Percentiles rank a stretch among this genome's conserved stretches.
Evolutionary conservation across 495 filamentous ascomycete species (phyloP).

Genomic region (Penicillium crystallinum): DNA sequence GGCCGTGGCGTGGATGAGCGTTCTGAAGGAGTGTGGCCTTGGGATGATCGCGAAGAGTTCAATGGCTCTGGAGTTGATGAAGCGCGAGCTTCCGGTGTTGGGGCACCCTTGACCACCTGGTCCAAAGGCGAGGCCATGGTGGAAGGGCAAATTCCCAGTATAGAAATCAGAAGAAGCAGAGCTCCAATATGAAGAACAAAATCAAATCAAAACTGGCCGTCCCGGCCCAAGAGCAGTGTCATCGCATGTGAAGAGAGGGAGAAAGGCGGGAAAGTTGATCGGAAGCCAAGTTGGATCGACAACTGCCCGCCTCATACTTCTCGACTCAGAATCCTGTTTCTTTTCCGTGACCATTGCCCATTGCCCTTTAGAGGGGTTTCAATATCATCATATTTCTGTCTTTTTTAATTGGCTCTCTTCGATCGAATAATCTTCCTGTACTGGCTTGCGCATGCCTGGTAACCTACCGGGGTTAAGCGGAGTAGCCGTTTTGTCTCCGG

Average conservation of each 20-base stretch:
- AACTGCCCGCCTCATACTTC: constrained; percentile 10
- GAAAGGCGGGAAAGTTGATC: constrained; percentile 15
- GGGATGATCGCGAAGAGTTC: constrained; percentile 14
- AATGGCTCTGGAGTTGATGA: constrained; percentile 38
- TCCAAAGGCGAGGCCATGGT: constrained; percentile 63
- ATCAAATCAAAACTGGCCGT: constrained; percentile 23
- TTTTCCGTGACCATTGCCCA: constrained; percentile 8
- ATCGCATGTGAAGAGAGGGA: constrained; percentile 16
- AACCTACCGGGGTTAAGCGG: constrained; percentile 25
- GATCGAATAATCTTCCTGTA: constrained; percentile 3
- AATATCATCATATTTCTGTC: not conserved
- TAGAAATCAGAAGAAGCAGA: not conserved
- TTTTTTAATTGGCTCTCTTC: not conserved
- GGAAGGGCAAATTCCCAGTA: not conserved
- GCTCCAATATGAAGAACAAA: not conserved
- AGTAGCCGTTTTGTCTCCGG: constrained; percentile 22
- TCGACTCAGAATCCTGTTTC: not conserved
- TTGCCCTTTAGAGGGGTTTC: constrained; percentile 1
- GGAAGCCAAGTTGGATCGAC: constrained; percentile 11
- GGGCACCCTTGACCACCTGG: constrained; percentile 82
- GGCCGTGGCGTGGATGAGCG: constrained; percentile 32
- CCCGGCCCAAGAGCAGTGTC: constrained; percentile 25
- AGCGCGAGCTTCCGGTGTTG: constrained; percentile 44
- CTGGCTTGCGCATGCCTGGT: constrained; percentile 4
- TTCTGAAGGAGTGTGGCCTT: constrained; percentile 25